Conservation (phyloP, 2,329 filamentous ascomycete species). For the Apiospora rasikravindrae region DNA sequence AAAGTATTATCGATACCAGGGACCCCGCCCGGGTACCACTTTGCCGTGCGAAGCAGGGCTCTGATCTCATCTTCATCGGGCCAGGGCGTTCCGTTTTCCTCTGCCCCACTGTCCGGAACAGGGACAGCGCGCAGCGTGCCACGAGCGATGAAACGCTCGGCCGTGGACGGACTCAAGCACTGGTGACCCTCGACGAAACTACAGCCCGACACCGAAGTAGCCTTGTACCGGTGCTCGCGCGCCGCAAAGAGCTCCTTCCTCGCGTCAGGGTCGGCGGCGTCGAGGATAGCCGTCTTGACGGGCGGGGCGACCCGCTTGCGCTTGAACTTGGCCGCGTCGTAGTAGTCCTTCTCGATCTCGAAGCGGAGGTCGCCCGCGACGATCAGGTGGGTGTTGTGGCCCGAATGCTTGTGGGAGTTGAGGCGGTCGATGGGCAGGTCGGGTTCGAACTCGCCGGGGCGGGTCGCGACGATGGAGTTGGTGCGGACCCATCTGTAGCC, state of each 20-base stretch:
- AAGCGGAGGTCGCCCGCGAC: neutral
- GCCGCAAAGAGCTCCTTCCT: constrained; percentile 4
- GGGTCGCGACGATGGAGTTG: neutral
- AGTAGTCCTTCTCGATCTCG: neutral
- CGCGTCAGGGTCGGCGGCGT: neutral
- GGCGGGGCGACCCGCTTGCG: neutral
- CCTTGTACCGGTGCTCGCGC: constrained; percentile 20
- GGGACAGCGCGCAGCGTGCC: constrained; percentile 23
- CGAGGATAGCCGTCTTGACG: neutral
- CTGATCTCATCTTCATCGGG: neutral
- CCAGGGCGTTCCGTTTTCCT: neutral
- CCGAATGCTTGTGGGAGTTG: neutral
- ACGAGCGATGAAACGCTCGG: constrained; percentile 28
- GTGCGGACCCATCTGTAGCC: constrained; percentile 15
- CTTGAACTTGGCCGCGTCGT: neutral
- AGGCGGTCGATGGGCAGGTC: neutral
- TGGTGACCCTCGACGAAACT: constrained; percentile 27
- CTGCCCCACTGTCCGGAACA: neutral
- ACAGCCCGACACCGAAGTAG: constrained; percentile 19
- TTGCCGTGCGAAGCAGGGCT: neutral
- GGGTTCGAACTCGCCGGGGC: neutral
- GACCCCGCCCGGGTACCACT: neutral
- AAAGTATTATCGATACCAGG: neutral
- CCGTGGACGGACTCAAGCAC: constrained; percentile 26
- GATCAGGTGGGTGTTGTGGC: constrained; percentile 21